Conservation (phyloP, 257 asterid species). For the Cinchona pubescens region DNA sequence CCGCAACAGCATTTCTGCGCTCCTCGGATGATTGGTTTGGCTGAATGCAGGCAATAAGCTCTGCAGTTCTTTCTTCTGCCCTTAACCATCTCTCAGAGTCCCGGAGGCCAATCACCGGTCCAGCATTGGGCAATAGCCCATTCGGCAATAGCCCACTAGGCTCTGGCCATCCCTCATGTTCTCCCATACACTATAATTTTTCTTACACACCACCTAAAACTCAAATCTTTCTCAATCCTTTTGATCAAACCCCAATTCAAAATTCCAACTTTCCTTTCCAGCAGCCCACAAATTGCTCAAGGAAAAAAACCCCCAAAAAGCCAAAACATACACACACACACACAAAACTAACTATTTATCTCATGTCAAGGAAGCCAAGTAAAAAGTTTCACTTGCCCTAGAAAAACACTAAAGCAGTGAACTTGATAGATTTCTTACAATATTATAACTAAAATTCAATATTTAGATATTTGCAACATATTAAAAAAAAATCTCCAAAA, state of each 20-base stretch:
- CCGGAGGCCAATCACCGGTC: constrained; percentile 49
- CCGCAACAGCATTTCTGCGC: constrained; percentile 85
- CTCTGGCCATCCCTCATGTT: constrained; percentile 74
- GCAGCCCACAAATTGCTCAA: constrained; percentile 3
- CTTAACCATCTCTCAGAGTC: constrained; percentile 76
- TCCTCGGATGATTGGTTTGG: constrained; percentile 84
- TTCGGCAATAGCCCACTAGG: constrained; percentile 64
- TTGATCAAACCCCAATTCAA: constrained; percentile 8
- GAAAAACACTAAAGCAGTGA: constrained; percentile 7
- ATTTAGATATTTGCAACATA: neutral
- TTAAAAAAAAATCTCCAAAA: neutral
- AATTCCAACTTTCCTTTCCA: constrained; percentile 17
- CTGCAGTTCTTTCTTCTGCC: constrained; percentile 90
- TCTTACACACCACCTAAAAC: constrained; percentile 20
- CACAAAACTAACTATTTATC: neutral
- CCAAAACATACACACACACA: too few relatives aligned
- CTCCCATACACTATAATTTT: constrained; percentile 71
- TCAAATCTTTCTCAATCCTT: constrained; percentile 8
- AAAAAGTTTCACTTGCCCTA: constrained; percentile 9
- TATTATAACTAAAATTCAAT: neutral
- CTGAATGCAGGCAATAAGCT: constrained; percentile 86
- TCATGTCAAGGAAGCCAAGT: neutral
- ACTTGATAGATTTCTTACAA: neutral
- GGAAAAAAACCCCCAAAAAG: neutral
- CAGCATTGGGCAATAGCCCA: constrained; percentile 77